Conservation (phyloP, 306 rosid species). For the Sechiopsis laciniata region DNA sequence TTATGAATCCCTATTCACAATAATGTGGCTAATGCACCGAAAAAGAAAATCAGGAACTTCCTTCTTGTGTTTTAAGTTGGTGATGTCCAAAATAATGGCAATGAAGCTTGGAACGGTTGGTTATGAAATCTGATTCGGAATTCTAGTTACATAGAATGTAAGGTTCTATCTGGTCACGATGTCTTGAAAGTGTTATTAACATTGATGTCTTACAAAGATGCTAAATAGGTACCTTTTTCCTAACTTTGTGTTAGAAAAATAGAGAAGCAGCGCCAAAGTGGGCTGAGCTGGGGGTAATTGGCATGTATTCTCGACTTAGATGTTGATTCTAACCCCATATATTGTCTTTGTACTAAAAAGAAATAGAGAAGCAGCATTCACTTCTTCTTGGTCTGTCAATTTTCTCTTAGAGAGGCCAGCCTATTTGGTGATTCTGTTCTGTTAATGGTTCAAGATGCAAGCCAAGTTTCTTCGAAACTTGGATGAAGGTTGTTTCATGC, state of each 20-base stretch:
- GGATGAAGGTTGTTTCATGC: background rate
- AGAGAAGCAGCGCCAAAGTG: no score
- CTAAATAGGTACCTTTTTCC: background rate
- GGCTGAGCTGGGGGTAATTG: no score
- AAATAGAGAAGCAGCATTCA: background rate
- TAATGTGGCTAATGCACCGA: background rate
- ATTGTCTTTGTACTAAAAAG: background rate
- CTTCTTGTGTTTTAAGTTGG: background rate
- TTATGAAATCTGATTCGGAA: background rate
- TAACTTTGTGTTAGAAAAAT: background rate
- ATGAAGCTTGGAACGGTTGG: background rate
- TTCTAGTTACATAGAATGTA: background rate
- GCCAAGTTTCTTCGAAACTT: background rate
- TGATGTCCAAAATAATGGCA: background rate
- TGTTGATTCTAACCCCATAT: no score
- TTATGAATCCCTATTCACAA: background rate
- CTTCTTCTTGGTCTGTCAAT: background rate
- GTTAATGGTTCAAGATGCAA: background rate
- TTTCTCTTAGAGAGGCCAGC: background rate
- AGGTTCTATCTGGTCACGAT: background rate
- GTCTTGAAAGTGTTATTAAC: background rate
- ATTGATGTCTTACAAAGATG: background rate
- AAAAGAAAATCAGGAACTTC: background rate
- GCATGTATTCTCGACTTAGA: no score
- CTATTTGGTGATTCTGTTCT: background rate